phyloP scores from a whole-genome alignment of 2,329 filamentous ascomycete genomes.

The Hypoxylon sp. region DNA sequence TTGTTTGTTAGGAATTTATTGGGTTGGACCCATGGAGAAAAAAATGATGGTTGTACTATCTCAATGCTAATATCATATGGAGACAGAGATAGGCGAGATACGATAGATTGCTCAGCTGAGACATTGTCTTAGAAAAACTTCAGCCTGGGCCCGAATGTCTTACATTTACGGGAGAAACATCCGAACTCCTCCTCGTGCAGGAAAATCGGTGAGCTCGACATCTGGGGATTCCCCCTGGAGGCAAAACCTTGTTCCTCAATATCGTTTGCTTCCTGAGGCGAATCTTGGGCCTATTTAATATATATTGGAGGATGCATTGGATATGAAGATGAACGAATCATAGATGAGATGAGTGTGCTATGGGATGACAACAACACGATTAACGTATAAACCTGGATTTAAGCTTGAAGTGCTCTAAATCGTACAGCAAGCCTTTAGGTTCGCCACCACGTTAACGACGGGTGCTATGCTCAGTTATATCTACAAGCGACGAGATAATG shows the following conservation, averaged over 20 bases:
- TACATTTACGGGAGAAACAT: conserved; percentile 1
- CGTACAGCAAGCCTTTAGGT: neutral
- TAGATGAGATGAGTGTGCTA: neutral
- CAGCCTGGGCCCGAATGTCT: neutral
- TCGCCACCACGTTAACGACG: neutral
- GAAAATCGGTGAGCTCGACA: neutral
- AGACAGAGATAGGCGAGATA: neutral
- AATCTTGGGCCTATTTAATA: neutral
- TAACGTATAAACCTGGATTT: neutral
- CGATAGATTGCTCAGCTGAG: neutral
- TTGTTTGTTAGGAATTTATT: neutral
- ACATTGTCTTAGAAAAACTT: conserved; percentile 12
- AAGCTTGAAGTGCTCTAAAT: neutral
- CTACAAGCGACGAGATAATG: conserved; percentile 3
- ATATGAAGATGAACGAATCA: neutral
- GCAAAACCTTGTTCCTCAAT: neutral
- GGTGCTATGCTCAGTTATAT: neutral
- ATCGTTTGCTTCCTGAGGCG: neutral
- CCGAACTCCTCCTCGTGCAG: conserved; percentile 1
- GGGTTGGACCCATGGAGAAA: neutral
- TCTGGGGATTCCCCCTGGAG: neutral
- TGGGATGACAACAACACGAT: conserved; percentile 7
- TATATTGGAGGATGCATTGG: neutral
- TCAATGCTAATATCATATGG: neutral
- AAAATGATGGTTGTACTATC: neutral